phyloP scores from a whole-genome alignment of 768 basidiomycete species.

The Pisolithus albus region DNA sequence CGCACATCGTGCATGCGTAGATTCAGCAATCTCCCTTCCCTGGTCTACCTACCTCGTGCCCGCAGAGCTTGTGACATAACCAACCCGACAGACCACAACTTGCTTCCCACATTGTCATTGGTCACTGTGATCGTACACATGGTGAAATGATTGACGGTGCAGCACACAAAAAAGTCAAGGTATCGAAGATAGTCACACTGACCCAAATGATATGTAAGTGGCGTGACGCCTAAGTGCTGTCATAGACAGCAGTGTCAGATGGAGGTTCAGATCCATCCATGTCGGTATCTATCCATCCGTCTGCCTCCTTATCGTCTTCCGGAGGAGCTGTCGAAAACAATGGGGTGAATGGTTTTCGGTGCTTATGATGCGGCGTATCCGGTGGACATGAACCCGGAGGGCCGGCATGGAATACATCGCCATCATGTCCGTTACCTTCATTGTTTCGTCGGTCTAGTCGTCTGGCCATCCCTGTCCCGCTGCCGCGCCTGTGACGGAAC shows the following conservation, averaged over 20 bases:
- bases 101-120: no score
- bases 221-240: conserved; percentile 5
- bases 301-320: conserved; percentile 18
- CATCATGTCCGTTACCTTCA: conserved; percentile 8
- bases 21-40: no score
- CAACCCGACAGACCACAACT: no score
- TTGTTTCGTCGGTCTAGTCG: conserved; percentile 3
- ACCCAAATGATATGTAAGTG: no score
- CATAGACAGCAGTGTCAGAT: conserved; percentile 8
- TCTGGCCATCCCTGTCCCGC: conserved; percentile 2
- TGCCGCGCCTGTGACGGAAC: conserved; percentile 7
- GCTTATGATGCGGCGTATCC: not conserved
- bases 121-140: no score
- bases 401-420: conserved; percentile 13
- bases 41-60: no score
- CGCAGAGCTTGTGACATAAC: no score
- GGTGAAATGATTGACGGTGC: no score
- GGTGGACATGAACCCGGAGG: not conserved
- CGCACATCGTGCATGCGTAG: no score
- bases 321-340: not conserved
- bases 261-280: conserved; percentile 26
- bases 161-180: no score
- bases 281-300: conserved; percentile 36
- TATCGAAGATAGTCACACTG: no score
- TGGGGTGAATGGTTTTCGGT: conserved; percentile 8